Conservation (phyloP, 345 rosid genomes). For the Populus simonii region DNA sequence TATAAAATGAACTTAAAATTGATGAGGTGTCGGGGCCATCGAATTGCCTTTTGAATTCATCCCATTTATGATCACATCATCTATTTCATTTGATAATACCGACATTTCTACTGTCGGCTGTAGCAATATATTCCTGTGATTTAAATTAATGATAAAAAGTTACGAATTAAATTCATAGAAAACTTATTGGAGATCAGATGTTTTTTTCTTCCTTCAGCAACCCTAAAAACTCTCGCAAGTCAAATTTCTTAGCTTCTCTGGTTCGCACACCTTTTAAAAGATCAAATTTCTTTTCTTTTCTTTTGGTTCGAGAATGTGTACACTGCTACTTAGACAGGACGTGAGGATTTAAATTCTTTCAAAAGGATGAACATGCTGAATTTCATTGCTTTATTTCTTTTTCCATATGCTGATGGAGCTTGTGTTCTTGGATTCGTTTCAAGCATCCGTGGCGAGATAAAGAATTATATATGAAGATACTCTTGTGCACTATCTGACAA, state of each 20-base stretch:
- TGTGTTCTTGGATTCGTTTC: neutral
- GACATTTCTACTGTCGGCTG: neutral
- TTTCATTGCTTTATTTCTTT: neutral
- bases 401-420: neutral
- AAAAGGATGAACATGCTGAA: neutral
- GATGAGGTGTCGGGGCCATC: neutral
- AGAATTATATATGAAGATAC: neutral
- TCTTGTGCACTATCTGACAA: neutral
- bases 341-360: neutral
- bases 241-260: neutral
- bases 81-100: neutral
- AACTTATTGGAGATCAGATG: neutral
- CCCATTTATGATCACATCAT: neutral
- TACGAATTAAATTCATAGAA: neutral
- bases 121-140: neutral
- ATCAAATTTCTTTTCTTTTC: too few relatives aligned
- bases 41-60: neutral
- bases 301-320: too few relatives aligned
- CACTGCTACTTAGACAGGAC: too few relatives aligned
- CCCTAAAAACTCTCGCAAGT: neutral
- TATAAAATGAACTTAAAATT: too few relatives aligned
- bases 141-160: too few relatives aligned
- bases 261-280: neutral
- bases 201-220: too few relatives aligned
- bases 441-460: neutral